Conservation (phyloP, 2,329 filamentous ascomycete genomes). For the Pseudophaeomoniella oleicola region DNA sequence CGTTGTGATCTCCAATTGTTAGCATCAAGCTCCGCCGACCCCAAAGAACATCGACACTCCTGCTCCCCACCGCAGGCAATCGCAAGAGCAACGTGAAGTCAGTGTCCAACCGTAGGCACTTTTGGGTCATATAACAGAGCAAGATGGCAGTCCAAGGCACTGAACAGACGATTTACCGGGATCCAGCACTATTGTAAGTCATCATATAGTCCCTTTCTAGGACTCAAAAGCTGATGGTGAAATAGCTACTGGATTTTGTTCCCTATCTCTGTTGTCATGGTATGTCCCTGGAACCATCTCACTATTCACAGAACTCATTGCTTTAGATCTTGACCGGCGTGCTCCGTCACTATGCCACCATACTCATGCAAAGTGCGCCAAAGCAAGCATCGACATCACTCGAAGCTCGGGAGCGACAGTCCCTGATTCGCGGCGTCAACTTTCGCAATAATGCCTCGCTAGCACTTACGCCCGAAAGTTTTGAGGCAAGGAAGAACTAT, state of each 20-base stretch:
- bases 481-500: conserved; percentile 65
- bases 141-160: conserved; percentile 65
- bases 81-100: too few species aligned
- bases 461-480: conserved; percentile 62
- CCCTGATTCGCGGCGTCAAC: conserved; percentile 68
- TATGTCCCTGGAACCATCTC: conserved; percentile 22
- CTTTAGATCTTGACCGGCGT: conserved; percentile 74
- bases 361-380: conserved; percentile 72
- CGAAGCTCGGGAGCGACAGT: conserved; percentile 62
- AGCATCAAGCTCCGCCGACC: too few species aligned
- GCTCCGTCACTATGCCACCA: conserved; percentile 86
- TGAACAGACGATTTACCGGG: conserved; percentile 91
- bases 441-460: conserved; percentile 72
- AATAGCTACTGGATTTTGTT: conserved; percentile 98
- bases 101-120: too few species aligned
- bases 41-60: too few species aligned
- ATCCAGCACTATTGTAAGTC: conserved; percentile 91
- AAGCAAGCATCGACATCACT: conserved; percentile 56
- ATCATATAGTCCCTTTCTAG: too few species aligned
- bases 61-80: too few species aligned
- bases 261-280: conserved; percentile 95
- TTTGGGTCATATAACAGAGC: too few species aligned
- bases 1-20: too few species aligned
- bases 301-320: conserved; percentile 1
- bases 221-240: conserved; percentile 1